phyloP scores from a whole-genome alignment of 106 monocot genomes.

The Platanthera zijinensis region DNA sequence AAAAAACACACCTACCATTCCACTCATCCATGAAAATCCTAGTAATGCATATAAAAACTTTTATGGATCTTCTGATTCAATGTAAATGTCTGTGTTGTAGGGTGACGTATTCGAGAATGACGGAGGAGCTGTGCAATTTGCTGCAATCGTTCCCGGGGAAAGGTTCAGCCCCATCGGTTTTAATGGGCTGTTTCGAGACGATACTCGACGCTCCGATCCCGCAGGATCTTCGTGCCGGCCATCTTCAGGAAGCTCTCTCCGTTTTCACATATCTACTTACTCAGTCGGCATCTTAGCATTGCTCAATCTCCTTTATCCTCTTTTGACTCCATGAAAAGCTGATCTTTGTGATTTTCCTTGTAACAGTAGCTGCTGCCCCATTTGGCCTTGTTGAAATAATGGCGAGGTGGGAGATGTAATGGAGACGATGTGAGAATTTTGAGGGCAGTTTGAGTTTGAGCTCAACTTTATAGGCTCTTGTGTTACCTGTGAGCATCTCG shows the following conservation, averaged over 20 bases:
- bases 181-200: constrained; percentile 79
- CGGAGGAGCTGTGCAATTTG: constrained; percentile 56
- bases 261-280: constrained; percentile 70
- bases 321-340: background rate
- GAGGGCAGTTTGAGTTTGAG: no score
- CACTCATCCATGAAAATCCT: background rate
- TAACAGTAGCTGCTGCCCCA: background rate
- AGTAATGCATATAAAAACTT: background rate
- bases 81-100: constrained; percentile 19
- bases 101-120: constrained; percentile 75
- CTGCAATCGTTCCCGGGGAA: constrained; percentile 42
- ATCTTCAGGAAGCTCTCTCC: constrained; percentile 75
- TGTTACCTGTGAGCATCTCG: no score
- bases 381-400: background rate
- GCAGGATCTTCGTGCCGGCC: constrained; percentile 46
- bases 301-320: background rate
- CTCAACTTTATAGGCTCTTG: no score
- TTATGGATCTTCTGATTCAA: background rate
- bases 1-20: background rate
- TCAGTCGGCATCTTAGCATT: constrained; percentile 21
- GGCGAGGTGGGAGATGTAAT: background rate
- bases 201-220: constrained; percentile 76
- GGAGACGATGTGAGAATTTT: no score
- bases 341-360: background rate
- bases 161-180: constrained; percentile 36